phyloP scores from a whole-genome alignment of 2,329 filamentous ascomycete species.

The Xenoacremonium recifei region DNA sequence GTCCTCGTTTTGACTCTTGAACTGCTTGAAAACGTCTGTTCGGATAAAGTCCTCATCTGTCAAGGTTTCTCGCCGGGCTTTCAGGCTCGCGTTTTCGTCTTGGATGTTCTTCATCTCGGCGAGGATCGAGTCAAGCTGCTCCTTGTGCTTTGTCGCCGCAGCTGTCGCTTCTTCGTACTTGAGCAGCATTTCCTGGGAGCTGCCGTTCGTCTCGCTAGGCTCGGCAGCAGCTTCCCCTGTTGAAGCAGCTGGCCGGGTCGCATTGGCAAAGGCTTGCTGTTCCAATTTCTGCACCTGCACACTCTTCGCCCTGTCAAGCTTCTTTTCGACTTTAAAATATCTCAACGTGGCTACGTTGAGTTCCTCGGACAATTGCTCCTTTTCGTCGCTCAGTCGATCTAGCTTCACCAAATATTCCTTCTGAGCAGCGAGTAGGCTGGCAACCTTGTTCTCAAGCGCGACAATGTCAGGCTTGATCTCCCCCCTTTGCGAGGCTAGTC shows the following conservation, averaged over 20 bases:
- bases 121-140: conserved; percentile 79
- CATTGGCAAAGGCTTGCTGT: conserved; percentile 77
- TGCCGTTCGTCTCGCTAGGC: conserved; percentile 50
- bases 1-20: conserved; percentile 89
- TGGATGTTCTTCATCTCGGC: conserved; percentile 72
- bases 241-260: conserved; percentile 44
- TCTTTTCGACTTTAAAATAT: conserved; percentile 95
- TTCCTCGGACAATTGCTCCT: conserved; percentile 80
- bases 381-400: conserved; percentile 73
- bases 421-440: conserved; percentile 72
- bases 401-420: conserved; percentile 78
- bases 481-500: conserved; percentile 50
- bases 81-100: conserved; percentile 77
- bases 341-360: conserved; percentile 85
- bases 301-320: conserved; percentile 85
- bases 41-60: conserved; percentile 92
- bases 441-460: conserved; percentile 72
- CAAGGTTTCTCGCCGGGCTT: conserved; percentile 64
- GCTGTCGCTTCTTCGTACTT: conserved; percentile 77
- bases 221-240: conserved; percentile 48
- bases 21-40: conserved; percentile 88
- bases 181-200: conserved; percentile 67
- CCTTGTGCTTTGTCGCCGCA: conserved; percentile 77
- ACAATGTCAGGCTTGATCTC: conserved; percentile 65
- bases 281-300: conserved; percentile 88